These are phyloP conservation scores for Niebla homalea DNA, from an alignment of 495 filamentous ascomycete species.

Conservation along the genomic window DNA sequence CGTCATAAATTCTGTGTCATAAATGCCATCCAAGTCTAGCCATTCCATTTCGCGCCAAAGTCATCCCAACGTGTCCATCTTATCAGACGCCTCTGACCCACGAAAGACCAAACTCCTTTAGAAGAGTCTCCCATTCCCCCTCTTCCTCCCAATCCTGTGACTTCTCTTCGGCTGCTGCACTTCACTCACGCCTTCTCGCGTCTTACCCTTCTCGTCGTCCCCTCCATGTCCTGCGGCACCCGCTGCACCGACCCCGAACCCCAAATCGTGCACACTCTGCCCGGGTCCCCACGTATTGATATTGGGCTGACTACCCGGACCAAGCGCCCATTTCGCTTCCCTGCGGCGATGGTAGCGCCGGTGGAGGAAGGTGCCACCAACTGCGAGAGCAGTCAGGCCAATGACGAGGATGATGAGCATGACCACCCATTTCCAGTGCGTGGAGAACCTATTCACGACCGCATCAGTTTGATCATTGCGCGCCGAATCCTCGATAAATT, in stretches of 20 bases:
- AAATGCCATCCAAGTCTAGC: no score
- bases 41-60: no score
- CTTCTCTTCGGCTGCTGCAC: background rate
- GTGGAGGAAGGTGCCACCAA: constrained; percentile 31
- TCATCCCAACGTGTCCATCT: no score
- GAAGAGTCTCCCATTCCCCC: no score
- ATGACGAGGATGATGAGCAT: constrained; percentile 39
- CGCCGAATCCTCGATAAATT: background rate
- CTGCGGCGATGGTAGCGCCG: constrained; percentile 30
- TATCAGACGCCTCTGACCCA: no score
- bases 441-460: constrained; percentile 32
- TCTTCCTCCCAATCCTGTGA: no score
- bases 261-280: constrained; percentile 17
- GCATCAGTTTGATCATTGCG: background rate
- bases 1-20: no score
- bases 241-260: background rate
- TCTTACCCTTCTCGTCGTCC: constrained; percentile 13
- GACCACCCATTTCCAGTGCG: constrained; percentile 40
- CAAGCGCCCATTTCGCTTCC: constrained; percentile 6
- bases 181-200: constrained; percentile 2
- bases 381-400: constrained; percentile 29
- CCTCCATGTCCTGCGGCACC: background rate
- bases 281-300: constrained; percentile 18
- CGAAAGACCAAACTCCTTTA: no score
- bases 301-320: constrained; percentile 7